phyloP scores from a whole-genome alignment of 2,329 filamentous ascomycete species.

The Exophiala aquamarina region DNA sequence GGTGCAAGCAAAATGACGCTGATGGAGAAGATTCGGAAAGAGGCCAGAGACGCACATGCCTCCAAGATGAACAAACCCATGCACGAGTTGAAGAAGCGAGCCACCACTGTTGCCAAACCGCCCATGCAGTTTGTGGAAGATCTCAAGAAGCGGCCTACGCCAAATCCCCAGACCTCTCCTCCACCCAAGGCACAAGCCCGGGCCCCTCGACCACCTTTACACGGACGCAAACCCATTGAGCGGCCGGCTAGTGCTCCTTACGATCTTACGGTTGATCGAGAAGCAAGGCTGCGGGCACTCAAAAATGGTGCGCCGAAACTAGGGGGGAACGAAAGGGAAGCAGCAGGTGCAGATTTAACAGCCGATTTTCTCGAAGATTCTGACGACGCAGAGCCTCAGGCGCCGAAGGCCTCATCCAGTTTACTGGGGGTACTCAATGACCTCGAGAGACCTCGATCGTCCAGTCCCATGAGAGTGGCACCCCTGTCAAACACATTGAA shows the following conservation, averaged over 20 bases:
- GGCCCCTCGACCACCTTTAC: slow-evolving; percentile 9
- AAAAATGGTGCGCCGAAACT: slow-evolving; percentile 28
- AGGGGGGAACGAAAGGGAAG: not conserved
- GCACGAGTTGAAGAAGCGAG: slow-evolving; percentile 40
- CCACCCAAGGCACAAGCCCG: slow-evolving; percentile 3
- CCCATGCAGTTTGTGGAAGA: slow-evolving; percentile 43
- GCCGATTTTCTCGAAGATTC: slow-evolving; percentile 24
- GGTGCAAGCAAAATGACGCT: slow-evolving; percentile 40
- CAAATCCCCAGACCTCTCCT: slow-evolving; percentile 1
- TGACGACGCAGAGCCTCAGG: slow-evolving; percentile 9
- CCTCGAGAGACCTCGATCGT: slow-evolving; percentile 4
- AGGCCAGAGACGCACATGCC: slow-evolving; percentile 53
- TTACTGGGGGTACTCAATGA: slow-evolving; percentile 4
- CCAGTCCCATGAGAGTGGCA: slow-evolving; percentile 16
- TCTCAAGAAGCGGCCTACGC: slow-evolving; percentile 18
- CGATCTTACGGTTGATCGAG: slow-evolving; percentile 30
- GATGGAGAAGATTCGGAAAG: slow-evolving; percentile 57
- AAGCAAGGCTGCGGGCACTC: slow-evolving; percentile 34
- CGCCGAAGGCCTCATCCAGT: slow-evolving; percentile 7
- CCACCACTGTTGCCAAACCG: slow-evolving; percentile 39
- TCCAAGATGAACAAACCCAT: slow-evolving; percentile 38
- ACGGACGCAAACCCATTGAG: slow-evolving; percentile 7
- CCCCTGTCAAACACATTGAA: slow-evolving; percentile 11
- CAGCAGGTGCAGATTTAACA: slow-evolving; percentile 14
- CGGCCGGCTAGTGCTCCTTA: slow-evolving; percentile 13